Conservation (phyloP, 2,329 filamentous ascomycete species). For the Alternaria infectoria region DNA sequence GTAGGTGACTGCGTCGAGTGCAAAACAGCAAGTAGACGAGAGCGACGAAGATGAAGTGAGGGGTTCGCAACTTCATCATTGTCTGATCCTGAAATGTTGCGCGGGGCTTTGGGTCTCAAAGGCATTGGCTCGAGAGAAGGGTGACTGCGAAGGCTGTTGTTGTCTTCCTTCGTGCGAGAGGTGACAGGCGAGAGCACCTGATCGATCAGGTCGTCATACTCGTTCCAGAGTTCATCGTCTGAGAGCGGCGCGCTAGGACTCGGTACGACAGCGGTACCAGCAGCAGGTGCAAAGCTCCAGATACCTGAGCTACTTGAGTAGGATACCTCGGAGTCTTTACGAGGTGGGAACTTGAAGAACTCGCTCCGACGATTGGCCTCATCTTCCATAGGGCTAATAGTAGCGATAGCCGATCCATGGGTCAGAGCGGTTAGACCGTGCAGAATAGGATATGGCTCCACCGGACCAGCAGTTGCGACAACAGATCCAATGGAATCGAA, state of each 20-base stretch:
- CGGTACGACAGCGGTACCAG: conserved; percentile 68
- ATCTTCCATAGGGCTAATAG: conserved; percentile 41
- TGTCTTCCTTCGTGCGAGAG: conserved; percentile 13
- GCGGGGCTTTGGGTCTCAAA: conserved; percentile 31
- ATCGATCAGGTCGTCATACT: conserved; percentile 88
- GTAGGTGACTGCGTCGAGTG: conserved; percentile 58
- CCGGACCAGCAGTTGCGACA: conserved; percentile 35
- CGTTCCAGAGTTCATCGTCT: conserved; percentile 92
- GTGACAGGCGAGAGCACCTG: conserved; percentile 63
- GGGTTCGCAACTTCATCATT: conserved; percentile 29
- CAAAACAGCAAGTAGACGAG: conserved; percentile 58
- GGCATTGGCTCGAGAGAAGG: conserved; percentile 40
- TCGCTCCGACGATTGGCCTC: conserved; percentile 55
- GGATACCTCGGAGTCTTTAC: conserved; percentile 73
- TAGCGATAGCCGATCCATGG: conserved; percentile 49
- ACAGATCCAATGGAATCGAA: conserved; percentile 39
- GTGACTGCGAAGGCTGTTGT: conserved; percentile 21
- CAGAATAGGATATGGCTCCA: conserved; percentile 44
- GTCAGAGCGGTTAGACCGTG: conserved; percentile 42
- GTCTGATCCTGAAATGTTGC: conserved; percentile 41
- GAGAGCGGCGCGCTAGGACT: conserved; percentile 65
- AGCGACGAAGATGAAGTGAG: conserved; percentile 56
- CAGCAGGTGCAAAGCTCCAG: conserved; percentile 63
- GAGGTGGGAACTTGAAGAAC: conserved; percentile 76
- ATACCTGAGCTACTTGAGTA: conserved; percentile 71